phyloP scores from a whole-genome alignment of 2,329 filamentous ascomycete genomes.

The Claviceps maximensis region DNA sequence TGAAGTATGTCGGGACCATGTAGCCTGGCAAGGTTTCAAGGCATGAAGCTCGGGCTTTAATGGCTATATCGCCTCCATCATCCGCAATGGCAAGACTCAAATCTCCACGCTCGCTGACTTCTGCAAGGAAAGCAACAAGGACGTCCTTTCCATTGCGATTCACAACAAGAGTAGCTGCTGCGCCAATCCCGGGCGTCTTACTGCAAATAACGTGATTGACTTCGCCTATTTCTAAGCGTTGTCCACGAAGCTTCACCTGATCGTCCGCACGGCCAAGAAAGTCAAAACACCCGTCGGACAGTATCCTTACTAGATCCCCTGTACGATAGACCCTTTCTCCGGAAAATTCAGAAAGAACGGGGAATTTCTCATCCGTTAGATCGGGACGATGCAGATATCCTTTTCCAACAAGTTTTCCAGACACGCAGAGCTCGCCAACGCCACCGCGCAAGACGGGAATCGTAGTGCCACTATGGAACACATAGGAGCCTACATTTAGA shows the following conservation, averaged over 20 bases:
- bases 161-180: constrained; percentile 63
- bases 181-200: constrained; percentile 42
- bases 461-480: constrained; percentile 57
- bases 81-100: constrained; percentile 12
- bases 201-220: constrained; percentile 73
- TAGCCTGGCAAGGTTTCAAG: constrained; percentile 60
- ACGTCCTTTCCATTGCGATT: constrained; percentile 71
- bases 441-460: constrained; percentile 62
- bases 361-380: constrained; percentile 68
- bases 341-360: constrained; percentile 39
- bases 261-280: constrained; percentile 83
- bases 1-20: constrained; percentile 81
- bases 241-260: constrained; percentile 82
- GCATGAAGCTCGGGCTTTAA: constrained; percentile 47
- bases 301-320: constrained; percentile 71
- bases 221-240: constrained; percentile 79
- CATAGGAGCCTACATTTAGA: constrained; percentile 73
- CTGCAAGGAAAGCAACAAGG: constrained; percentile 59
- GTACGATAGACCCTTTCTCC: constrained; percentile 66
- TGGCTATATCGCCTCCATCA: constrained; percentile 26
- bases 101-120: constrained; percentile 1
- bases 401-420: constrained; percentile 74
- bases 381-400: constrained; percentile 73
- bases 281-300: constrained; percentile 71
- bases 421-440: constrained; percentile 79